Base-by-base conservation (phyloP, 768 basidiomycete species). In the Amanita polypyramis region DNA sequence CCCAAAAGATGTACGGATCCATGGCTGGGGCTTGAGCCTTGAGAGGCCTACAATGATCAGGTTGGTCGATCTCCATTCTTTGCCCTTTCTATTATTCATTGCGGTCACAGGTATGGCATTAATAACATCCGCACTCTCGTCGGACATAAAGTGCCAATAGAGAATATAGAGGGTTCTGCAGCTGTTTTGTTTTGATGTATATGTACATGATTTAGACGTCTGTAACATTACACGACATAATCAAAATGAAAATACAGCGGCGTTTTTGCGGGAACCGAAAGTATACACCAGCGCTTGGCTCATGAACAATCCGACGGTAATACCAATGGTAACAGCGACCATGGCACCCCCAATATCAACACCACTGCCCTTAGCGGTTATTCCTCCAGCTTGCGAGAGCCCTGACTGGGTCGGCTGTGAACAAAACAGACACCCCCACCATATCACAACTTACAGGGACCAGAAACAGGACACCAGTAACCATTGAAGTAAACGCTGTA, bases 1-100 rank as follows among this genome's bases (percentile, higher is more conserved):
- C 61, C 96, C 96, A 0, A 86, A 89, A 54, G 93, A 93, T 58
- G 92, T 98, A 9, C 83, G 93, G 20, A 95, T 97, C 20, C 89
- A 93, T 53, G 96, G 96, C 14, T 99, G 94, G 91, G 96, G 96
- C 40, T 77, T 99, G 53, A 78, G 82, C 58, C 70, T 98, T 23
- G 96, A 99, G 69, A 71, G 96, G 52, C 96, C 96, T 14, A 98
- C 96, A 0, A 98, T 99, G 96, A 98, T 99, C 67, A 80, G 93
- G 90, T 91, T 55, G 55, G 81, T 8, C 25, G 32, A 11, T 46
- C 27, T 7, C 21, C 35, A 2, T 17, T 36, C 10, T 36, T 44
- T 19, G 8, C 47, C 14, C 10, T 27, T 43, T 8, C 39, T 43
- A 30, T 19, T 20, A 32, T 29, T 43, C 23, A 40, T 21, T 52